Base-by-base conservation (phyloP, 805 yeast species). In the Candida ponderosae region DNA sequence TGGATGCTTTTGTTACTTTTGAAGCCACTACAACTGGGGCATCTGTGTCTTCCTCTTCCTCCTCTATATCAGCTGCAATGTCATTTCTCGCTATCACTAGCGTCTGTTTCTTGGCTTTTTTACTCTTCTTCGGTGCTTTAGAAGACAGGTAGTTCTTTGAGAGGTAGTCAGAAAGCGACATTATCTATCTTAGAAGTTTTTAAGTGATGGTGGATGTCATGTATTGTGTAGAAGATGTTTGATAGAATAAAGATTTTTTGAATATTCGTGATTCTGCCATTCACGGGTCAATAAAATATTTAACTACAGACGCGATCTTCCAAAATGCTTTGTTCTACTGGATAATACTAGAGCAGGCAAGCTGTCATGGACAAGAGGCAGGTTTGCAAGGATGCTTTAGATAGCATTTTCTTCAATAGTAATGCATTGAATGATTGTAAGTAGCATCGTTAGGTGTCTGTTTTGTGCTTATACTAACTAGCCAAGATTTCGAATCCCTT, bases 81-180 rank as follows among this genome's bases (percentile, higher is more conserved):
- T 37, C 32, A 3, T 29, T 39, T 33, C 37, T 38, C 19, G 45
- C 36, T 32, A 24, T n/a, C 28, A 24, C 14, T 24, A 2, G 6
- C 6, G 14, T 24, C 14, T 43, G 39, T 37, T 53, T 53, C 40
- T 54, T 50, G 42, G 50, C 53, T 35, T 47, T 52, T 40, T 51
- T 57, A 28, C 47, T 50, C 38, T 47, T 54, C 31, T 49, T 45
- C 24, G 48, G 35, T 14, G 45, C 46, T 17, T 56, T 59, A 10
- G 53, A 44, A 6, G 54, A 40, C 17, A 70, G 58, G 39, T 74
- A 74, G 28, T 65, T 65, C 43, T 66, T 62, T 7, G 67, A 57
- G 30, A 74, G 53, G 41, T 72, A 73, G 35, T 65, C 71, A 31
- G 71, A 62, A 24, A 72, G 48, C 2, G 74, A 67, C 74, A 68